Evolutionary conservation across 805 yeast genomes (phyloP).

Genomic region (Helenozyma rhizophorensis): DNA sequence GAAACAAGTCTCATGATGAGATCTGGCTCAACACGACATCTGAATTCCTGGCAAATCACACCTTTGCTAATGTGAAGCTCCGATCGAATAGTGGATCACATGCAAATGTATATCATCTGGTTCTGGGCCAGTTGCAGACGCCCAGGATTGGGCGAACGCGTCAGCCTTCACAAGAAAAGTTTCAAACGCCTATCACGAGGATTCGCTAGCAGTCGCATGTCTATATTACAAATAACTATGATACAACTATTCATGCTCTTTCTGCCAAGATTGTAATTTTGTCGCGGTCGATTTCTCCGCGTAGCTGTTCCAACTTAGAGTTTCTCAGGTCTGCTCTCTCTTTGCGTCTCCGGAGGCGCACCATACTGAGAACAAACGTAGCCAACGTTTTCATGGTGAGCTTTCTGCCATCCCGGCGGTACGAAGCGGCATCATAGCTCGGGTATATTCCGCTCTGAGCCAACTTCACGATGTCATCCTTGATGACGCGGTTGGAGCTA

Average conservation of each 20-base stretch:
- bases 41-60: constrained; percentile 24
- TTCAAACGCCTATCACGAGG: constrained; percentile 40
- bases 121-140: constrained; percentile 26
- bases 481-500: constrained; percentile 22
- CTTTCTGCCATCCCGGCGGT: constrained; percentile 13
- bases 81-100: constrained; percentile 10
- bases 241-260: not conserved
- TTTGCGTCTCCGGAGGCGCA: constrained; percentile 28
- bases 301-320: constrained; percentile 22
- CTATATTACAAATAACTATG: too few relatives aligned
- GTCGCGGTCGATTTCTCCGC: constrained; percentile 28
- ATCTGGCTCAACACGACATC: constrained; percentile 29
- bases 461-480: constrained; percentile 25
- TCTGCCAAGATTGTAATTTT: constrained; percentile 13
- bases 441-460: constrained; percentile 33
- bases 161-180: constrained; percentile 36
- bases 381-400: constrained; percentile 32
- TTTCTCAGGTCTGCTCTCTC: constrained; percentile 25
- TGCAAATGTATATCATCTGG: constrained; percentile 3
- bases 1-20: constrained; percentile 25
- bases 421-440: constrained; percentile 18
- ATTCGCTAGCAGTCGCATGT: constrained; percentile 22
- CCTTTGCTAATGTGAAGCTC: constrained; percentile 19
- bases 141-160: constrained; percentile 37
- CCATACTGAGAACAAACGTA: constrained; percentile 32